Base-by-base conservation (phyloP, 2,329 filamentous ascomycete genomes). In the Aspergillus pseudotamarii region DNA sequence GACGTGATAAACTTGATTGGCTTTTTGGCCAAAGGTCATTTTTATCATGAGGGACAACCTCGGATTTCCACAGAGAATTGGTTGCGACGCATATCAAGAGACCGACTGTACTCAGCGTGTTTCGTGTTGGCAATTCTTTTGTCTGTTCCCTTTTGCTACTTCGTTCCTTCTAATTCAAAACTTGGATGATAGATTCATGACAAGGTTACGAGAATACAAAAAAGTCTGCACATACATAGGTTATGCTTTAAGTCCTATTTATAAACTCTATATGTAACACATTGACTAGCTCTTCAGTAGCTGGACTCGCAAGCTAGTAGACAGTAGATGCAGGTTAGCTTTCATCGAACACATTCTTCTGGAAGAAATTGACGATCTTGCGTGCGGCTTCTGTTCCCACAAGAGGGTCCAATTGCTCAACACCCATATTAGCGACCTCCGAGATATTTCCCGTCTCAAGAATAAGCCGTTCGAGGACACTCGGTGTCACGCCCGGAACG, bases 371-470 rank as follows among this genome's bases (percentile, higher is more conserved):
- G 61, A 88, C 82, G 43, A 98, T 92, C 79, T 91, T 88, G 75
- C 89, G 86, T 30, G 87, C 93, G 19, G 90, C 88, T 75, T 94
- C 90, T 66, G 83, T 89, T 0, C 95, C 95, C 28, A 98, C 89
- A 62, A 96, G 68, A 34, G 86, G 86, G 67, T 88, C 85, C 65
- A 99, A 78, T 69, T 94, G 91, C 56, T 85, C 85, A 63, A 89
- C 84, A n/a, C 83, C 84, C 87, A 96, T 92, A 78, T 97, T 97
- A 36, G 93, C 93, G 68, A 99, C 84, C 71, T 96, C 93, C 59
- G 84, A 82, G 38, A 99, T 83, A 77, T 88, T 96, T 68, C 90
- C 89, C 68, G 90, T 87, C 73, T 91, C 86, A 23, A 93, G 73
- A 38, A 91, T 88, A 53, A 99, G 71, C 65, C 86, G 88, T 72